phyloP scores from a whole-genome alignment of 2,329 filamentous ascomycete species.

The Anthostomella pinea region DNA sequence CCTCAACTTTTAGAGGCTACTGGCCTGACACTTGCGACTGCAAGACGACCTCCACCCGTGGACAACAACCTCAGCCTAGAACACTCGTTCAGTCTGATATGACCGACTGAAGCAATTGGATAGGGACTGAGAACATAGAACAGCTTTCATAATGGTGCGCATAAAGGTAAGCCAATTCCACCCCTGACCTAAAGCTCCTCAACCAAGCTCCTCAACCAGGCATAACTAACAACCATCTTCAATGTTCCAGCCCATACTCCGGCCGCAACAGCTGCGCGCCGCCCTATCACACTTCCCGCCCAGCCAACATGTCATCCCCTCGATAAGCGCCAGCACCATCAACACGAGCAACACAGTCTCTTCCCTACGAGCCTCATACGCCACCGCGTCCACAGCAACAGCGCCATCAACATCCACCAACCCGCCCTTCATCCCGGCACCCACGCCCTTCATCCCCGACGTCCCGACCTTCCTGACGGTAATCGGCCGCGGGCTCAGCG shows the following conservation, averaged over 20 bases:
- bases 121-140: not conserved
- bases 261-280: constrained; percentile 28
- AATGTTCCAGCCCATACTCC: constrained; percentile 24
- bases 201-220: not conserved
- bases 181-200: not conserved
- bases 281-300: constrained; percentile 13
- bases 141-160: constrained; percentile 20
- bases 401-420: constrained; percentile 7
- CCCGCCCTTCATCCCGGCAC: constrained; percentile 51
- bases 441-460: constrained; percentile 84
- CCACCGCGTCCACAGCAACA: constrained; percentile 7
- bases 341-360: constrained; percentile 11
- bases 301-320: not conserved
- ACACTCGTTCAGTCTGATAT: too few species aligned
- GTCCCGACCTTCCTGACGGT: constrained; percentile 81
- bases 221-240: constrained; percentile 2
- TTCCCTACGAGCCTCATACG: too few species aligned
- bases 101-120: too few species aligned
- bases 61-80: too few species aligned
- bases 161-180: constrained; percentile 21
- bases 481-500: constrained; percentile 82
- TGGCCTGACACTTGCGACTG: too few species aligned
- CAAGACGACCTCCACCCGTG: too few species aligned
- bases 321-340: constrained; percentile 4
- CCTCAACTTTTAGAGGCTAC: too few species aligned